Base-by-base conservation (phyloP, 768 basidiomycete genomes). In the Leccinum subgranulosum region DNA sequence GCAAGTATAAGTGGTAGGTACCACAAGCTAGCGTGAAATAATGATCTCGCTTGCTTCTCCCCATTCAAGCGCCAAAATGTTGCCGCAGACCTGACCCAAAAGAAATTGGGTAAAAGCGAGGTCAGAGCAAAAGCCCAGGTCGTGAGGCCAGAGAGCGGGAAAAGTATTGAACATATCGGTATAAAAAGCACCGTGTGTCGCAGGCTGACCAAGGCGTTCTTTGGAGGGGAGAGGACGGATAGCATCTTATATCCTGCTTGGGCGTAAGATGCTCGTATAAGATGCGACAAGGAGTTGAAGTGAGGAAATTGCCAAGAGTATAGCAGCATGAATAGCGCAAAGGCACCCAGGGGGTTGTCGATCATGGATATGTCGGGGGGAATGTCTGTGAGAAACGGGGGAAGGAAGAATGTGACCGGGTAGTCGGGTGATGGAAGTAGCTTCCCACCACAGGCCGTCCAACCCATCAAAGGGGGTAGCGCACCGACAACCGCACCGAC, bases 291-390 rank as follows among this genome's bases (percentile, higher is more conserved):
- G 1, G 93, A 73, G 73, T 95, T 98, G 77, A 99, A 98, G 72
- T 99, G 96, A 34, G 96, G 95, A 75, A 98, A 98, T 69, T 99
- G 97, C 96, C 96, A 99, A 59, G 89, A 90, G 76, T 87, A 99
- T 9, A 97, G 81, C 49, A 98, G 73, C 74, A 87, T 80, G 75
- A 91, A 92, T 3, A 99, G 77, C 3, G 87, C 84, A 57, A 91
- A 74, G 0, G 94, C 87, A 0, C 89, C 84, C 43, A 97, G 81
- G 0, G 94, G 87, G 68, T 92, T 94, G 70, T 95, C 84, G 51
- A 87, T 76, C 50, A 83, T 67, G n/a, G 81, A 69, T 12, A 77
- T 34, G 60, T 84, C 81, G 28, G 80, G 58, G 41, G 73, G 60
- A 23, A 65, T 54, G 28, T 75, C 66, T 34, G 79, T 70, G 28